Percentiles rank a stretch among this genome's conserved stretches.
Conservation (phyloP, 768 basidiomycete genomes). For the Daedalea quercina region DNA sequence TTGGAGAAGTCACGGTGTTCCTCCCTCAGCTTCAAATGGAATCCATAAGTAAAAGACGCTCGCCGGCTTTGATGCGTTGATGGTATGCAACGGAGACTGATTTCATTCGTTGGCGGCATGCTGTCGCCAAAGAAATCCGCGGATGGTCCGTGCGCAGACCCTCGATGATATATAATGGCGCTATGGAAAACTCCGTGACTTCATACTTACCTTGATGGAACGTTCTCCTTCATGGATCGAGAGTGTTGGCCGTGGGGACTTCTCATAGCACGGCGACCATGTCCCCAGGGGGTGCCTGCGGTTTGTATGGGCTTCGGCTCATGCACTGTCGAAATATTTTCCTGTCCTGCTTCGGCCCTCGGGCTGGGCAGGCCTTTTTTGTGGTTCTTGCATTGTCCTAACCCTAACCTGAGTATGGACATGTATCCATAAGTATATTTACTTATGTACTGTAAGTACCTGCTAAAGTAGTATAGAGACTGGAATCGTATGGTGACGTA, state of each 20-base stretch:
- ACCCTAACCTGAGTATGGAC: constrained; percentile 16
- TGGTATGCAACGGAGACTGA: too few relatives aligned
- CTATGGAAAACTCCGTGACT: constrained; percentile 1
- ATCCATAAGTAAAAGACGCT: too few relatives aligned
- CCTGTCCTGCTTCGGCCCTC: constrained; percentile 18
- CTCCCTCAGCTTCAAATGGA: too few relatives aligned
- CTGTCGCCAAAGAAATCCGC: too few relatives aligned
- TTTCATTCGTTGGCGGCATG: too few relatives aligned
- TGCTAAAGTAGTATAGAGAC: background rate
- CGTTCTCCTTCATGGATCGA: constrained; percentile 30
- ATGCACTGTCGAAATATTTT: constrained; percentile 27
- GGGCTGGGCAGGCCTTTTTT: constrained; percentile 22
- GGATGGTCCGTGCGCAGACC: constrained; percentile 12
- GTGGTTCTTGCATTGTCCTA: constrained; percentile 4
- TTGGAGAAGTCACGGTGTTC: too few relatives aligned
- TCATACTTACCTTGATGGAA: constrained; percentile 32
- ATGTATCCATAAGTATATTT: background rate
- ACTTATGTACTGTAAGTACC: background rate
- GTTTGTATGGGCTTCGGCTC: constrained; percentile 35
- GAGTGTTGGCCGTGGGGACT: constrained; percentile 28
- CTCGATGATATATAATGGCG: constrained; percentile 1
- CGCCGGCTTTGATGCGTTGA: too few relatives aligned
- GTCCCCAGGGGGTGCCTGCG: constrained; percentile 37
- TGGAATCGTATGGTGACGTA: background rate
- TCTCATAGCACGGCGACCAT: constrained; percentile 48